Base-by-base conservation (phyloP, 164 flowering plant species). In the Magnolia changhungtana region DNA sequence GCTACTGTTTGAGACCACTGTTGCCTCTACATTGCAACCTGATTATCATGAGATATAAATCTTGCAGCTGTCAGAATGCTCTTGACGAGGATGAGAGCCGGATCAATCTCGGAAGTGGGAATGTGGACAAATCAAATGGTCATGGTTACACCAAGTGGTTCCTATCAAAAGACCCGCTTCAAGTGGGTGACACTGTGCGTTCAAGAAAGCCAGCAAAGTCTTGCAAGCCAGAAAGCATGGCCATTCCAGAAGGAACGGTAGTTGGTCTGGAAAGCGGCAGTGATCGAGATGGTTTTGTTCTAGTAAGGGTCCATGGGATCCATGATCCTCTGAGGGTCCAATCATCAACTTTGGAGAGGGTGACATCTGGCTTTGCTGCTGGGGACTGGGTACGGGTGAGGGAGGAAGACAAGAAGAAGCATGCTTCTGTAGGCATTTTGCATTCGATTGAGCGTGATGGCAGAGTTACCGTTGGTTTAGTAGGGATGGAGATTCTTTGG, bases 321-420 rank as follows among this genome's bases (percentile, higher is more conserved):
- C 98, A 91, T 81, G 94, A 92, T 82, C 99, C 99, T 4, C 63
- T 90, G 69, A 85, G 98, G 80, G 87, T 92, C 55, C 89, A 84
- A 59, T 74, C 73, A 19, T 90, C 88, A 14, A 84, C 88, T 23
- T 71, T 95, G 10, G 99, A 95, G 79, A 89, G 99, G 51, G 92
- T 92, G 67, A 90, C 91, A 7, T 82, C 76, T 81, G 97, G 98
- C 24, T 82, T 93, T 77, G 92, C 96, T 6, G 90, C 92, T 31
- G 98, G 98, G 20, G 99, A 92, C 74, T 95, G 99, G 98, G 91
- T 95, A 23, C 87, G 92, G 19, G 75, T 88, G 72, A 89, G 90
- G 86, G 83, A 83, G 49, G 94, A 89, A 75, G 85, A 86, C 81
- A 91, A 86, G 80, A 90, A 86, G 80, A 85, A 84, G 77, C 92